Base-by-base conservation (phyloP, 2,329 filamentous ascomycete genomes). In the Coleophoma cylindrospora region DNA sequence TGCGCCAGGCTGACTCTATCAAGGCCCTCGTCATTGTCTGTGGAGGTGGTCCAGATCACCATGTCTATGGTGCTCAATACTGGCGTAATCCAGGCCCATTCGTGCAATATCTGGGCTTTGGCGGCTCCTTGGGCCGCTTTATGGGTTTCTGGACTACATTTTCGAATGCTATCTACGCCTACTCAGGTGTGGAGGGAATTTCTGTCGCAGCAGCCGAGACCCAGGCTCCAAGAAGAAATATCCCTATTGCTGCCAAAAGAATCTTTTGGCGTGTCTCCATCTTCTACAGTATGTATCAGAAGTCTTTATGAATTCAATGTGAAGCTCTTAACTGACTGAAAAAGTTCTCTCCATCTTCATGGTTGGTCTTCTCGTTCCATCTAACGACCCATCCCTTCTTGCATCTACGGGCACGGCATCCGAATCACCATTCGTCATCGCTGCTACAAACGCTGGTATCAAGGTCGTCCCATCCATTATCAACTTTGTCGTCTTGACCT, bases 401-500 rank as follows among this genome's bases (percentile, higher is more conserved):
- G 65, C 67, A 12, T 77, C 77, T 12, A 75, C 73, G 11, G 67
- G 76, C 1, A 70, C 66, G 17, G 73, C 76, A 9, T 74, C 74
- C 2, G 73, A 78, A 61, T 69, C 65, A 2, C 84, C 83, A 14
- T 87, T 84, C 61, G 85, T 90, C 50, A 87, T 90, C 54, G 86
- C 86, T 22, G 82, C 85, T 43, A 74, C 77, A 11, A 77, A 80
- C 21, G 86, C 86, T 1, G 80, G 83, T 1, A 82, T 90, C 50
- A 74, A 73, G 4, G 83, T 76, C 4, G 77, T 90, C 8, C 83
- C 85, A 0, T 81, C 80, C 9, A 77, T 91, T 48, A 83, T 91
- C 66, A 91, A 91, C 64, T 86, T 85, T 38, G 74, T 89, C 37
- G 84, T 91, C 60, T 75, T 90, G 57, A 86, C 83, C 0, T 86